These are phyloP conservation scores for Diaporthe humulicola DNA, from an alignment of 2,329 filamentous ascomycete genomes.

Conservation along the genomic window DNA sequence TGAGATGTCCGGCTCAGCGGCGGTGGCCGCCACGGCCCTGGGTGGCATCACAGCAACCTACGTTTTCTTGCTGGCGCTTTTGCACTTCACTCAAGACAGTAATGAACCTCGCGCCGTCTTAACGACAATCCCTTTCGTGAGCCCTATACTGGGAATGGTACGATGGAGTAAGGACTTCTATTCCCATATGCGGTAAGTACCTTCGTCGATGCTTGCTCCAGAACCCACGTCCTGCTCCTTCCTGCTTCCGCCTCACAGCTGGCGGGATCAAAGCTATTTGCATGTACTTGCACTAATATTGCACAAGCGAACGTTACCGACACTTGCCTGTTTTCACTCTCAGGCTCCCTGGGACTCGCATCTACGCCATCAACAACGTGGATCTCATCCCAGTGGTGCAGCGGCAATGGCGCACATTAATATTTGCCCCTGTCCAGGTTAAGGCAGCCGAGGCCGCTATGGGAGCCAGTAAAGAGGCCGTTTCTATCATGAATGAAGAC, in stretches of 20 bases:
- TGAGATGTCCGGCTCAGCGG: too few species aligned
- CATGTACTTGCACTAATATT: neutral
- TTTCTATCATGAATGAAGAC: slow-evolving; percentile 36
- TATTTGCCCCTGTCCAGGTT: slow-evolving; percentile 3
- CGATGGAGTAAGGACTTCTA: neutral
- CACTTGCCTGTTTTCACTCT: slow-evolving; percentile 21
- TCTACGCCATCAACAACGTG: slow-evolving; percentile 18
- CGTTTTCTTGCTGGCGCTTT: neutral
- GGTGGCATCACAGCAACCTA: neutral
- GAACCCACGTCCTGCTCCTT: too few species aligned
- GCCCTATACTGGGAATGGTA: neutral
- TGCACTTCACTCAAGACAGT: neutral
- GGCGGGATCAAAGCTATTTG: too few species aligned
- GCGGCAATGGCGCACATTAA: slow-evolving; percentile 20
- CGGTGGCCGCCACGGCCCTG: neutral
- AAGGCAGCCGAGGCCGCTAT: slow-evolving; percentile 33
- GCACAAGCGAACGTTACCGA: neutral
- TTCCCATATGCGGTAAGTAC: neutral
- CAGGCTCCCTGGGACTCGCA: slow-evolving; percentile 2
- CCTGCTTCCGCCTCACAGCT: too few species aligned
- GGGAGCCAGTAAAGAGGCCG: slow-evolving; percentile 35
- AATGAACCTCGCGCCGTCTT: neutral
- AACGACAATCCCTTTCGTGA: neutral
- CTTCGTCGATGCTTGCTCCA: too few species aligned
- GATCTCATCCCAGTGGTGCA: slow-evolving; percentile 65